Percentiles rank a stretch among this genome's conserved stretches.
phyloP scores from a whole-genome alignment of 1,284 basidiomycete species.

The Trichosporon coremiiforme region DNA sequence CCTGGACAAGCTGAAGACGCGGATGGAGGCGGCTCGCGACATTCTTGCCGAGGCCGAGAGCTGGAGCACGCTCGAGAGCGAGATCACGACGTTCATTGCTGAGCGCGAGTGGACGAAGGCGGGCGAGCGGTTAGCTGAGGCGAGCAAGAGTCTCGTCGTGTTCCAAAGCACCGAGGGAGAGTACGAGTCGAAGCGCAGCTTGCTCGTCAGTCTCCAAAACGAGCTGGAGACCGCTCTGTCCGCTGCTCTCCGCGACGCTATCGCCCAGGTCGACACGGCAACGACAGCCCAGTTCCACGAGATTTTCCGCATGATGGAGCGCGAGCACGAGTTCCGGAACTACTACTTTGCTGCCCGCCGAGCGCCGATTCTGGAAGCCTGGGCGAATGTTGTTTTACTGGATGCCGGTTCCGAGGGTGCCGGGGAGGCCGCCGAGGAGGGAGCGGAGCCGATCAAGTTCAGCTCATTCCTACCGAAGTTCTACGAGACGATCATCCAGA shows the following conservation, averaged over 20 bases:
- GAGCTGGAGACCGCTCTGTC: conserved; percentile 87
- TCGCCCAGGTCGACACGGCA: conserved; percentile 69
- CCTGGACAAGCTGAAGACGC: conserved; percentile 76
- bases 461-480: conserved; percentile 71
- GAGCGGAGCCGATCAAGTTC: conserved; percentile 58
- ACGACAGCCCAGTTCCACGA: conserved; percentile 63
- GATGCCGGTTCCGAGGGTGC: conserved; percentile 21
- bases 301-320: conserved; percentile 85
- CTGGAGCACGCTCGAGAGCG: conserved; percentile 89
- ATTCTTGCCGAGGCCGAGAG: conserved; percentile 87
- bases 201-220: conserved; percentile 88
- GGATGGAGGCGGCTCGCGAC: conserved; percentile 82
- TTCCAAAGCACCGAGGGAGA: conserved; percentile 82
- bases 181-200: conserved; percentile 76
- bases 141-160: conserved; percentile 79
- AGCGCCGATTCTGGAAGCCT: conserved; percentile 65
- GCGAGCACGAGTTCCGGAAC: conserved; percentile 84
- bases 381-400: conserved; percentile 61
- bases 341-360: conserved; percentile 87
- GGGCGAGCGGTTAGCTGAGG: conserved; percentile 82
- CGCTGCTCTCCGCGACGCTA: conserved; percentile 78
- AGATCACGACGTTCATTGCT: conserved; percentile 78
- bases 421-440: conserved; percentile 28
- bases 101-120: conserved; percentile 72
- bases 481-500: conserved; percentile 62